Conservation (phyloP, 2,329 filamentous ascomycete species). For the Coniella vitis region DNA sequence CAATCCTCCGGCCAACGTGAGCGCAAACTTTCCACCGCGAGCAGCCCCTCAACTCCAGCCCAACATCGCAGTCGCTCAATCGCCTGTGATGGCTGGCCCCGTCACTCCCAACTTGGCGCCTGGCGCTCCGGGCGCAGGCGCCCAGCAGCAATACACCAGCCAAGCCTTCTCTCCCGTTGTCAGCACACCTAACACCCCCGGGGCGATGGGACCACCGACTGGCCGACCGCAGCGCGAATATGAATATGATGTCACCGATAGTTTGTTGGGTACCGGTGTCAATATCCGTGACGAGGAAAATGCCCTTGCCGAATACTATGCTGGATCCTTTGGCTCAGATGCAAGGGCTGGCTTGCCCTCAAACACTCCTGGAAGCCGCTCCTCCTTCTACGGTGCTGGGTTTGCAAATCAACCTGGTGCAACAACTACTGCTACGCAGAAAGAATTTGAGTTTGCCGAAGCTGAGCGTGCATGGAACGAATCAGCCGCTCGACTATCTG, state of each 20-base stretch:
- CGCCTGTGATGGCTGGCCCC: constrained; percentile 6
- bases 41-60: constrained; percentile 4
- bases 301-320: constrained; percentile 63
- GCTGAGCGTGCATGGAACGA: constrained; percentile 60
- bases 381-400: constrained; percentile 58
- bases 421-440: constrained; percentile 42
- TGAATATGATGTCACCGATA: constrained; percentile 73
- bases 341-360: constrained; percentile 47
- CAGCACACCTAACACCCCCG: constrained; percentile 21
- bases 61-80: not conserved
- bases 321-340: constrained; percentile 36
- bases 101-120: constrained; percentile 6
- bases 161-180: constrained; percentile 15
- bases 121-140: constrained; percentile 9
- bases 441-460: constrained; percentile 58
- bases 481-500: constrained; percentile 55
- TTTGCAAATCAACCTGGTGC: constrained; percentile 52
- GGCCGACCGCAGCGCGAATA: constrained; percentile 57
- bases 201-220: constrained; percentile 49
- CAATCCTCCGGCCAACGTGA: constrained; percentile 18
- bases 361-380: constrained; percentile 47
- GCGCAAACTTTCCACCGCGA: constrained; percentile 11
- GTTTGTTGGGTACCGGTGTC: constrained; percentile 76
- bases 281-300: constrained; percentile 84
- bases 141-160: constrained; percentile 7